A percentile compares a stretch with the other conserved stretches of the same genome.
phyloP scores from a whole-genome alignment of 2,329 filamentous ascomycete genomes.

The Calonectria montana region DNA sequence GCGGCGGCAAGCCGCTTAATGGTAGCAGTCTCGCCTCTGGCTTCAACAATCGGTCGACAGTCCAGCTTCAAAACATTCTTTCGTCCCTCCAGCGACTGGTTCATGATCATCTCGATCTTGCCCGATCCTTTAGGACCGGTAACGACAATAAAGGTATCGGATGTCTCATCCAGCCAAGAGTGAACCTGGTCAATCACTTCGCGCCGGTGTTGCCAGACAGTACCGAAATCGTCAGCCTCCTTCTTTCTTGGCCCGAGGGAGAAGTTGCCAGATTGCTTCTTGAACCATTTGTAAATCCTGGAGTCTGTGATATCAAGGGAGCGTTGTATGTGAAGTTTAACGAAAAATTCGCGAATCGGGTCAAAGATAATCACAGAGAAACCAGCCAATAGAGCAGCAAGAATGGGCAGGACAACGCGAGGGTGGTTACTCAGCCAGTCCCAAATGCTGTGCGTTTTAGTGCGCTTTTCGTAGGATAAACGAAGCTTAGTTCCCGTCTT shows the following conservation, averaged over 20 bases:
- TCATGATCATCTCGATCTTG: constrained; percentile 87
- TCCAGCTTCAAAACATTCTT: constrained; percentile 87
- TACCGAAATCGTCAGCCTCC: constrained; percentile 77
- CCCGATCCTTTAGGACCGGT: constrained; percentile 93
- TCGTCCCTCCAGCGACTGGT: constrained; percentile 82
- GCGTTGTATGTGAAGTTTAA: constrained; percentile 86
- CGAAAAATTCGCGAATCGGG: constrained; percentile 92
- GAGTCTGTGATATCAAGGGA: constrained; percentile 81
- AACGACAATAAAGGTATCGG: constrained; percentile 92
- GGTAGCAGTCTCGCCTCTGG: constrained; percentile 85
- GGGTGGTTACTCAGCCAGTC: constrained; percentile 91
- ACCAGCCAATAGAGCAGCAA: constrained; percentile 84
- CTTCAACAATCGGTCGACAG: constrained; percentile 93
- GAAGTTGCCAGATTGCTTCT: constrained; percentile 70
- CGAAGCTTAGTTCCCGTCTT: constrained; percentile 81
- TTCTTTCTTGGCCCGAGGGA: constrained; percentile 67
- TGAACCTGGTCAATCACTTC: constrained; percentile 84
- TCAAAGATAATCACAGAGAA: constrained; percentile 92
- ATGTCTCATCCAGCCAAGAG: constrained; percentile 87
- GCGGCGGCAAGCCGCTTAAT: constrained; percentile 84
- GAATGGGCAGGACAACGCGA: constrained; percentile 83
- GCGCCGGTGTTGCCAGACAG: constrained; percentile 89
- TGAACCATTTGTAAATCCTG: constrained; percentile 82
- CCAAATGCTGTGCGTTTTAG: constrained; percentile 82
- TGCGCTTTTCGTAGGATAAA: constrained; percentile 84